phyloP scores from a whole-genome alignment of 805 yeast species.

The Maudiozyma turicensis region DNA sequence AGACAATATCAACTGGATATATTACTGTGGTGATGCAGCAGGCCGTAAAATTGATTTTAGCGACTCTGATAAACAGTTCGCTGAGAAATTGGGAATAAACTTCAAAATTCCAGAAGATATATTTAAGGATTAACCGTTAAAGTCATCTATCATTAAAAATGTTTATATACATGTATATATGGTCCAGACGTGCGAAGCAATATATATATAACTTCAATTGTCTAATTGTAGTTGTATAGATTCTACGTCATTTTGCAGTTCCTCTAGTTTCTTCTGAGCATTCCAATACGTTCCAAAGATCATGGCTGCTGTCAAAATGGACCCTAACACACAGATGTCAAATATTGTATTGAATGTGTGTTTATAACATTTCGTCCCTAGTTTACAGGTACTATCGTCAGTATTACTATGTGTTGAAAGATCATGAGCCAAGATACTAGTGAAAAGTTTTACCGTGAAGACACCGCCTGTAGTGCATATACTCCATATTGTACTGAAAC shows the following conservation, averaged over 20 bases:
- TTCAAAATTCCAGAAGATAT: conserved; percentile 69
- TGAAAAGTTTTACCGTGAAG: conserved; percentile 41
- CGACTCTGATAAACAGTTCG: conserved; percentile 68
- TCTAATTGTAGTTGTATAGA: background rate
- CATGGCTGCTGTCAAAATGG: background rate
- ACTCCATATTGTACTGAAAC: conserved; percentile 72
- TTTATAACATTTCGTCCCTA: conserved; percentile 41
- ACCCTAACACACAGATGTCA: conserved; percentile 11
- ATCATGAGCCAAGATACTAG: conserved; percentile 45
- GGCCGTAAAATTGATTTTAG: conserved; percentile 74
- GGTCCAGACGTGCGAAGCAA: background rate
- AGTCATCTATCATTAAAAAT: background rate
- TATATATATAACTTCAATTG: background rate
- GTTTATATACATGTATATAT: background rate
- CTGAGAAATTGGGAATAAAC: conserved; percentile 40
- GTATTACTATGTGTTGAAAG: conserved; percentile 38
- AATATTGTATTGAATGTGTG: conserved; percentile 31
- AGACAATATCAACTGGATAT: conserved; percentile 9
- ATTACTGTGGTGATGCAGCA: conserved; percentile 93
- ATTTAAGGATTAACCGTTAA: conserved; percentile 24
- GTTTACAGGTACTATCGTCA: conserved; percentile 34
- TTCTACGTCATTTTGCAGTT: background rate
- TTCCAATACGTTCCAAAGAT: background rate
- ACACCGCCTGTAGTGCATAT: conserved; percentile 63
- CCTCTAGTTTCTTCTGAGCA: background rate